Percentiles rank a stretch among this genome's conserved stretches.
Evolutionary conservation across 768 basidiomycete species (phyloP).

Genomic region (Trametes cubensis): DNA sequence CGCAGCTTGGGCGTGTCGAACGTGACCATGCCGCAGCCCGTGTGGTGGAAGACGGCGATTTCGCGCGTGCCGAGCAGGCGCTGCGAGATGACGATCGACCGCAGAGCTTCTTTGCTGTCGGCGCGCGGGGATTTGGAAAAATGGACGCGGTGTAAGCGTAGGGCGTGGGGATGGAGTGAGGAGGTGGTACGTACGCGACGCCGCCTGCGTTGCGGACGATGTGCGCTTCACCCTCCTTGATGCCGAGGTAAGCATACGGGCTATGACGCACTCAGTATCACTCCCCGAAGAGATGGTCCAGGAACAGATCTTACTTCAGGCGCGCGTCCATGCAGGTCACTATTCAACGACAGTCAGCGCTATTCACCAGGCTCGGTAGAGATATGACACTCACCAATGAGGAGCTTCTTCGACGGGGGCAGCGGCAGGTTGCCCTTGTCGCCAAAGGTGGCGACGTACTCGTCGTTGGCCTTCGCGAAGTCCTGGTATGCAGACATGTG

Average conservation of each 20-base stretch:
- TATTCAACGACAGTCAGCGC: conserved; percentile 25
- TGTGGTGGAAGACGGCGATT: conserved; percentile 71
- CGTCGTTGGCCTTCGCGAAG: conserved; percentile 45
- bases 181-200: conserved; percentile 47
- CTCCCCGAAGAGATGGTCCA: neutral
- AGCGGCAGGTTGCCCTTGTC: conserved; percentile 45
- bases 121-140: neutral
- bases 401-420: conserved; percentile 46
- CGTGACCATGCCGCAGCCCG: conserved; percentile 72
- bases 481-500: conserved; percentile 35
- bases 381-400: conserved; percentile 36
- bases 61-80: conserved; percentile 71
- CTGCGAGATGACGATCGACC: conserved; percentile 72
- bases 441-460: conserved; percentile 50
- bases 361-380: neutral
- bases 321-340: conserved; percentile 80
- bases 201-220: conserved; percentile 78
- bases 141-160: neutral
- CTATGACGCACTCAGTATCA: conserved; percentile 35
- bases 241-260: conserved; percentile 59
- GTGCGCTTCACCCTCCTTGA: conserved; percentile 70
- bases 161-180: neutral
- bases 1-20: conserved; percentile 57
- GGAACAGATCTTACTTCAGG: conserved; percentile 52
- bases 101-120: conserved; percentile 60